phyloP scores from a whole-genome alignment of 305 asterid genomes.

The Stenogyne calaminthoides region DNA sequence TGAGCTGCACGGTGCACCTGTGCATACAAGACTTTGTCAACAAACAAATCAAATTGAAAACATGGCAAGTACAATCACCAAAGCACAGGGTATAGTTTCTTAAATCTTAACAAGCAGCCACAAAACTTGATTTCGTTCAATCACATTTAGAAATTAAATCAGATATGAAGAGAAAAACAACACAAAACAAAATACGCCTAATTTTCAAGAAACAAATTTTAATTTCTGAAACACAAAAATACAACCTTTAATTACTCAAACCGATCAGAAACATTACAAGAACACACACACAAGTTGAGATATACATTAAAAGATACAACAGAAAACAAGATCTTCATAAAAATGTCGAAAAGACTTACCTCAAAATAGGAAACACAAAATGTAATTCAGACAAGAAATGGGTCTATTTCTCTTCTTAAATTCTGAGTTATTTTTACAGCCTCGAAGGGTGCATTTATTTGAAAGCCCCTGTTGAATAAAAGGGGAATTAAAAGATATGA shows the following conservation, averaged over 20 bases:
- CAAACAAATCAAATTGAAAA: neutral
- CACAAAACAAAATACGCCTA: neutral
- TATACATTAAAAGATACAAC: too few species aligned
- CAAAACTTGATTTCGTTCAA: neutral
- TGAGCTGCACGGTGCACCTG: neutral
- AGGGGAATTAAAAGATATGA: conserved; percentile 35
- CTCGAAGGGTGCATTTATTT: conserved; percentile 18
- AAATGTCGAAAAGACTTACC: neutral
- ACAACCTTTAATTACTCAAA: neutral
- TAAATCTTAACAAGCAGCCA: conserved; percentile 7
- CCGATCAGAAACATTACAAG: neutral
- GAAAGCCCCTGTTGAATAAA: neutral
- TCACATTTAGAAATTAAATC: neutral
- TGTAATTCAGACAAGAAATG: neutral
- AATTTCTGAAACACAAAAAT: too few species aligned
- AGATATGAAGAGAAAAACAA: neutral
- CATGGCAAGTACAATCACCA: neutral
- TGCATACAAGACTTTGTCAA: neutral
- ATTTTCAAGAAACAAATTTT: neutral
- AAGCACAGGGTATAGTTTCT: neutral
- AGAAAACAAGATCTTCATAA: neutral
- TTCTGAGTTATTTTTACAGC: neutral
- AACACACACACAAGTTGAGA: neutral
- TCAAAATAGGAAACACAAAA: neutral
- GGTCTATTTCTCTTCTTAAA: neutral